A percentile compares a stretch with the other conserved stretches of the same genome.
Conservation (phyloP, 192 early-diverging fungal genomes). For the Entrophospora sp. region DNA sequence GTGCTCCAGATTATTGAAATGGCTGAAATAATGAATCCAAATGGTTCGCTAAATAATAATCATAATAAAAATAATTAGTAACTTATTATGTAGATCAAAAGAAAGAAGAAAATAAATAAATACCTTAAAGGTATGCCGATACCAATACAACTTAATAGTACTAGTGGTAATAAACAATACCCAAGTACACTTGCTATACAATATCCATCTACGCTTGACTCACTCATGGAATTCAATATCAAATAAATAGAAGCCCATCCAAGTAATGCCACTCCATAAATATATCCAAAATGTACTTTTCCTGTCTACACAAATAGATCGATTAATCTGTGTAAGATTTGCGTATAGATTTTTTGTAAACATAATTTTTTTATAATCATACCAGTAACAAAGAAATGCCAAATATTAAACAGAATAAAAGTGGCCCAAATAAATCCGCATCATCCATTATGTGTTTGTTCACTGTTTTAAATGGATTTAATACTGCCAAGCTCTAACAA, state of each 20-base stretch:
- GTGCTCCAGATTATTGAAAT: conserved; percentile 91
- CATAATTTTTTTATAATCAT: neutral
- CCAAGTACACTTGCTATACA: conserved; percentile 91
- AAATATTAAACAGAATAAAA: conserved; percentile 84
- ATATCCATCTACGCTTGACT: conserved; percentile 75
- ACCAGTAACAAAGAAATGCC: conserved; percentile 83
- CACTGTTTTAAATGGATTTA: conserved; percentile 72
- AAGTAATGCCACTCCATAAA: conserved; percentile 88
- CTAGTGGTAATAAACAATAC: conserved; percentile 94
- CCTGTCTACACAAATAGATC: conserved; percentile 49
- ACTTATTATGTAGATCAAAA: neutral
- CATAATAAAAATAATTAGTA: neutral
- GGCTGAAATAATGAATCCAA: conserved; percentile 54
- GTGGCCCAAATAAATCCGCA: conserved; percentile 89
- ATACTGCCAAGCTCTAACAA: conserved; percentile 61
- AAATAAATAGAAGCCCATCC: conserved; percentile 79
- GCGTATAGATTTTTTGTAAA: neutral
- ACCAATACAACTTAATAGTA: conserved; percentile 73
- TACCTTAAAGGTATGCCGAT: conserved; percentile 64
- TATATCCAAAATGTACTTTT: conserved; percentile 95
- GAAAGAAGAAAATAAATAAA: neutral
- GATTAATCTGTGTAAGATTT: too few relatives aligned
- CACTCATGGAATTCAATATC: conserved; percentile 92
- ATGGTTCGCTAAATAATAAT: conserved; percentile 31
- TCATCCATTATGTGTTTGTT: conserved; percentile 89